phyloP scores from a whole-genome alignment of 371 early-diverging fungal species.

The Capillidium heterosporum region DNA sequence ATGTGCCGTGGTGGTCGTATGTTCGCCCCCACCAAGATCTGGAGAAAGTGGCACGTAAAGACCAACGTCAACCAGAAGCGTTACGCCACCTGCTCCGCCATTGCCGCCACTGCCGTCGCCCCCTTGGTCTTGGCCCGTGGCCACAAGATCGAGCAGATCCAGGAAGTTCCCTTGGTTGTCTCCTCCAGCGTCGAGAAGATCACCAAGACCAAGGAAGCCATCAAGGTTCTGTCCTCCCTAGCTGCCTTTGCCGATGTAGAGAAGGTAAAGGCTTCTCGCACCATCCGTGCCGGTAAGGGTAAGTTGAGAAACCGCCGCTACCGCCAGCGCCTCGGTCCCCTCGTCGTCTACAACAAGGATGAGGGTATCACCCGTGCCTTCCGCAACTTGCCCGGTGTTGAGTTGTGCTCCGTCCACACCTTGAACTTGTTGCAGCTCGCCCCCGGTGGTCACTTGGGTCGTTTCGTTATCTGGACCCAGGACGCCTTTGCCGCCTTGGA shows the following conservation, averaged over 20 bases:
- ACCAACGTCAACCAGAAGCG: conserved; percentile 96
- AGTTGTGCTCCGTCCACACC: conserved; percentile 78
- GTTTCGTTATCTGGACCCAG: conserved; percentile 99
- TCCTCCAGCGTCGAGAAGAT: conserved; percentile 62
- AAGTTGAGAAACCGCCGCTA: conserved; percentile 99
- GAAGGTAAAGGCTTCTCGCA: conserved; percentile 94
- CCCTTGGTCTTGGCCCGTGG: conserved; percentile 97
- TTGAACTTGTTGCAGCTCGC: conserved; percentile 97
- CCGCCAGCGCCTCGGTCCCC: conserved; percentile 95
- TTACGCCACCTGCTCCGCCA: conserved; percentile 94
- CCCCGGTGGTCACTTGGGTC: conserved; percentile 99
- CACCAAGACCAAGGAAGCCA: conserved; percentile 94
- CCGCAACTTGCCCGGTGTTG: conserved; percentile 99
- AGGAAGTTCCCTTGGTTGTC: conserved; percentile 96
- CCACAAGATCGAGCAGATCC: conserved; percentile 89
- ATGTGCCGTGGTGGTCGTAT: conserved; percentile 99
- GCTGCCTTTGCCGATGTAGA: conserved; percentile 92
- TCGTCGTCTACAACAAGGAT: conserved; percentile 93
- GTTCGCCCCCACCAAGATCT: conserved; percentile 99
- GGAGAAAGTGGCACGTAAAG: conserved; percentile 99
- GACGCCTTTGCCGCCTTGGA: conserved; percentile 90
- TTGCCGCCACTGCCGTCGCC: conserved; percentile 96
- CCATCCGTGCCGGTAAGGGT: conserved; percentile 96
- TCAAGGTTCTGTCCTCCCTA: conserved; percentile 80
- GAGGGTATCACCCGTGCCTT: conserved; percentile 93